Evolutionary conservation across 345 rosid species (phyloP).

Genomic region (Kernera saxatilis): DNA sequence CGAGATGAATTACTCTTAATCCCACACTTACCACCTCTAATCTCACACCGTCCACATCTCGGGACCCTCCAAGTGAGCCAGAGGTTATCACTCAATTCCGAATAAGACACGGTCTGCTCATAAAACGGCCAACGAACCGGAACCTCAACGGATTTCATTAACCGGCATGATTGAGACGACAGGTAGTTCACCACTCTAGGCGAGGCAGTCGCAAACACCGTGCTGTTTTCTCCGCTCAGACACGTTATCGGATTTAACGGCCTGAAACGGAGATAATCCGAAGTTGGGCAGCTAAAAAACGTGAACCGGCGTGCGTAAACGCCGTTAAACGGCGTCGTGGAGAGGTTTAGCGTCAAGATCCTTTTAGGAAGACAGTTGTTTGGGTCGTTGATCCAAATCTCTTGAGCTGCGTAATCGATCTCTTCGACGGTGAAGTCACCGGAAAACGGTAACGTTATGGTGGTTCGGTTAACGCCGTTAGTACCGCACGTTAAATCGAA

Average conservation of each 20-base stretch:
- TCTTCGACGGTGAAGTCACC: conserved; percentile 45
- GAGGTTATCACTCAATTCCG: conserved; percentile 31
- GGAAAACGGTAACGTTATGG: conserved; percentile 32
- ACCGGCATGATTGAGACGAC: conserved; percentile 34
- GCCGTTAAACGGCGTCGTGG: conserved; percentile 45
- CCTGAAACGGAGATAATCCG: conserved; percentile 21
- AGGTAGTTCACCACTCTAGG: conserved; percentile 1
- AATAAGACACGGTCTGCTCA: conserved; percentile 30
- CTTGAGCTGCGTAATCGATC: conserved; percentile 53
- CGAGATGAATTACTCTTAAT: conserved; percentile 39
- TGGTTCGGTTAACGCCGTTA: conserved; percentile 32
- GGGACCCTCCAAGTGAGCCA: conserved; percentile 39
- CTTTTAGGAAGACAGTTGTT: conserved; percentile 50
- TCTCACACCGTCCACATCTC: conserved; percentile 46
- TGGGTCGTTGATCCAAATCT: conserved; percentile 65
- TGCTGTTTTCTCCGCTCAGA: conserved; percentile 39
- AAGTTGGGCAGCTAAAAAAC: conserved; percentile 53
- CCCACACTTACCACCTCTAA: conserved; percentile 55
- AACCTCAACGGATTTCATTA: conserved; percentile 30
- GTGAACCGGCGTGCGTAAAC: conserved; percentile 40
- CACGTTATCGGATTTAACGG: conserved; percentile 56
- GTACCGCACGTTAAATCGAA: conserved; percentile 49
- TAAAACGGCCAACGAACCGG: conserved; percentile 54
- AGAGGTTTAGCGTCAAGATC: conserved; percentile 54
- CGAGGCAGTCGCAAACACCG: conserved; percentile 62